Base-by-base conservation (phyloP, 164 flowering plant genomes). In the Nymphaea thermarum region DNA sequence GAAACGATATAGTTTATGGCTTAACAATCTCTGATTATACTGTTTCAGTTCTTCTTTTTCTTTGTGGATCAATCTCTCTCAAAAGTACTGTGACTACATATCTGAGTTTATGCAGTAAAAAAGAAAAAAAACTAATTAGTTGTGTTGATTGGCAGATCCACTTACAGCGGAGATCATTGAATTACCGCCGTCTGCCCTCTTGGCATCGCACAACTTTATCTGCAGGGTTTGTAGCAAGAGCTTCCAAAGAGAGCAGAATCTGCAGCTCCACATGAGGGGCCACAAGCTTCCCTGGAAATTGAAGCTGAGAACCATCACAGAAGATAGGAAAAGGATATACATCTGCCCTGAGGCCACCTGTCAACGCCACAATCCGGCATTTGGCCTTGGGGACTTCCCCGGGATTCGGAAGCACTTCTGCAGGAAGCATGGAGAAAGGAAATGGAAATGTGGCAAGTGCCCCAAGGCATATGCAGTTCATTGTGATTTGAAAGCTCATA, bases 241-340 rank as follows among this genome's bases (percentile, higher is more conserved):
- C 5, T 85, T 85, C 66, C 89, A 83, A 55, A 79, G 89, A 43
- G 89, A 85, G 64, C 89, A 85, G 63, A 85, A 85, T 71, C 82
- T 85, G 0, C 89, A 85, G 64, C 63, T 85, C 18, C 89, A 85
- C 71, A 57, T 87, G 44, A 70, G 89, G 70, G 87, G 89, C 17
- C 89, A 85, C 45, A 85, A 85, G 53, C 80, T 85, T 41, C 89
- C 89, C n/a, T 85, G 89, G 89, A 85, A 83, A 79, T 81, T 85
- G 0, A 73, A 65, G 83, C 87, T 82, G 55, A 74, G 89, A 66
- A 62, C 79, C 3, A 76, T 74, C 67, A 71, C 70, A 0, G 89
- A 85, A 62, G 68, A 81, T 16, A 53, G 78, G 62, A 83, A 83
- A 68, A 71, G 79, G 65, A 87, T 85, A 5, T 85, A 85, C n/a